A percentile compares a stretch with the other conserved stretches of the same genome.
These are phyloP conservation scores for Chimonanthus salicifolius DNA, from an alignment of 164 flowering plant species.

Conservation along the genomic window DNA sequence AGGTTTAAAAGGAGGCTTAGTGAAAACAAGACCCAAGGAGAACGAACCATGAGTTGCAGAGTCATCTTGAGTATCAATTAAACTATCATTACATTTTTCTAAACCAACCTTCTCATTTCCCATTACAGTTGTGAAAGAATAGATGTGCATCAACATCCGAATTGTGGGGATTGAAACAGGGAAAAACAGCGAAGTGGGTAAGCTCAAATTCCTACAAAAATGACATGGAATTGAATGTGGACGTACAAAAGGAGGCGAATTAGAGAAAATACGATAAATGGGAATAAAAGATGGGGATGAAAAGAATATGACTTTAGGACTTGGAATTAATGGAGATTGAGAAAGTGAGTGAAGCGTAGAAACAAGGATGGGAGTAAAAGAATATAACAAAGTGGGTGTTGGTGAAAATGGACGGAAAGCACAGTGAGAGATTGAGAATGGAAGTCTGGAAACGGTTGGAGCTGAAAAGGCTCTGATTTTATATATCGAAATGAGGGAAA, in stretches of 20 bases:
- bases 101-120: neutral
- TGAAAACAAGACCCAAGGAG: too few species aligned
- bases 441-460: neutral
- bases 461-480: constrained; percentile 1
- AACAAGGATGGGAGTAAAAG: too few species aligned
- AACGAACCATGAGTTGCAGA: neutral
- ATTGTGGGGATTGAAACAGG: neutral
- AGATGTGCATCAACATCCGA: neutral
- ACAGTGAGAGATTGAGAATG: neutral
- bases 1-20: neutral
- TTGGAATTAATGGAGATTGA: neutral
- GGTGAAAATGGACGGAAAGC: too few species aligned
- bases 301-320: neutral
- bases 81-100: neutral
- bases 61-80: neutral
- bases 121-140: neutral
- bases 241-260: neutral
- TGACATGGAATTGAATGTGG: neutral
- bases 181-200: constrained; percentile 9
- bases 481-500: neutral
- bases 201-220: neutral
- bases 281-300: neutral
- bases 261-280: neutral
- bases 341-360: too few species aligned
- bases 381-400: too few species aligned